Conservation (phyloP, 2,329 filamentous ascomycete genomes). For the Talaromyces piceae region DNA sequence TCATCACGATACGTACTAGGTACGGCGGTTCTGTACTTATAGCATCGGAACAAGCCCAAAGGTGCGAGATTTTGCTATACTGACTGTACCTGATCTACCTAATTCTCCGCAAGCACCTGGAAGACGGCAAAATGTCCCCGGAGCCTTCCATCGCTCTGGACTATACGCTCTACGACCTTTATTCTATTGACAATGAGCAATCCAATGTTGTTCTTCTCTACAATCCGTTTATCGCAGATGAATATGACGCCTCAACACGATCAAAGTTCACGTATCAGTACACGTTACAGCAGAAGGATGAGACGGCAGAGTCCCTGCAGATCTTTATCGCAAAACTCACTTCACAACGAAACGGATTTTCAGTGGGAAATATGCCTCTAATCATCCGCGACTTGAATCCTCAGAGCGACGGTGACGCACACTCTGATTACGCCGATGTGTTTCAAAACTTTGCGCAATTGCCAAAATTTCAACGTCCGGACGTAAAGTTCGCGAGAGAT, state of each 20-base stretch:
- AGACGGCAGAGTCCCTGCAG: background rate
- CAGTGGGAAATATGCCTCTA: background rate
- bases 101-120: too few relatives aligned
- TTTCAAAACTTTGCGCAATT: background rate
- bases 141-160: background rate
- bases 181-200: background rate
- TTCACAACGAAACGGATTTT: background rate
- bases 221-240: background rate
- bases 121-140: background rate
- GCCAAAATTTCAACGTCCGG: background rate
- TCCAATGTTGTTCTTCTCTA: background rate
- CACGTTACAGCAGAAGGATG: background rate
- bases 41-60: too few relatives aligned
- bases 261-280: background rate
- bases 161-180: background rate
- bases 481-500: background rate
- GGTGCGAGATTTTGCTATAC: background rate
- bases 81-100: too few relatives aligned
- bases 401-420: background rate
- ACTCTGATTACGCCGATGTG: background rate
- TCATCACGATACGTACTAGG: too few relatives aligned
- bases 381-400: background rate
- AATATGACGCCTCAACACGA: background rate
- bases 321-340: background rate
- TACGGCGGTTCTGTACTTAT: too few relatives aligned